These are phyloP conservation scores for Sapria himalayana DNA, from an alignment of 345 rosid species.

Conservation along the genomic window DNA sequence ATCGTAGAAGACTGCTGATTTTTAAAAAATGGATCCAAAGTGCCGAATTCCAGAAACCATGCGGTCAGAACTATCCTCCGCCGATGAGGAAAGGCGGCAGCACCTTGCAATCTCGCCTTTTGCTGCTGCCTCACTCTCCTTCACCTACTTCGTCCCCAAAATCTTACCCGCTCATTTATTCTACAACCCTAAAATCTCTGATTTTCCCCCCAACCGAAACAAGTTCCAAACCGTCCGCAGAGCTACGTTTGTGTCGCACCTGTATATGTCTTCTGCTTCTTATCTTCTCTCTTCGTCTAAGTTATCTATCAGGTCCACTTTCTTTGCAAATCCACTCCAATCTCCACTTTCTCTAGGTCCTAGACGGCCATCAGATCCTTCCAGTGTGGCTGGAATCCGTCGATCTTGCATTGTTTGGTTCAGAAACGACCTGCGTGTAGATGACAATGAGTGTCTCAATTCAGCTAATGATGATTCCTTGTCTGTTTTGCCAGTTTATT, in stretches of 20 bases:
- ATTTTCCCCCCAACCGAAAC: conserved; percentile 27
- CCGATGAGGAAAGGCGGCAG: conserved; percentile 12
- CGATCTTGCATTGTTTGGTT: conserved; percentile 81
- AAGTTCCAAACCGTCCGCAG: conserved; percentile 54
- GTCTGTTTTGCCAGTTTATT: conserved; percentile 80
- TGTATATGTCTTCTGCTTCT: conserved; percentile 31
- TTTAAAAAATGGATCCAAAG: conserved; percentile 34
- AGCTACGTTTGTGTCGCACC: conserved; percentile 32
- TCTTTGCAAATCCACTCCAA: conserved; percentile 64
- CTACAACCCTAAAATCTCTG: conserved; percentile 22
- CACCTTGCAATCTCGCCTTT: conserved; percentile 24
- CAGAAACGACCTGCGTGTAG: conserved; percentile 85
- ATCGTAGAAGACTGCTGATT: no score
- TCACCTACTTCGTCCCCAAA: conserved; percentile 25
- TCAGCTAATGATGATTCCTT: conserved; percentile 65
- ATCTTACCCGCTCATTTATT: conserved; percentile 30
- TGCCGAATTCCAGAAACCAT: conserved; percentile 13
- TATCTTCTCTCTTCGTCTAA: conserved; percentile 14
- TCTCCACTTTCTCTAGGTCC: conserved; percentile 68
- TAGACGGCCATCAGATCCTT: conserved; percentile 77
- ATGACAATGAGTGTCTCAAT: conserved; percentile 76
- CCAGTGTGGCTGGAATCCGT: conserved; percentile 60
- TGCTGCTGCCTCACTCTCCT: conserved; percentile 41
- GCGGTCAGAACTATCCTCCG: conserved; percentile 15
- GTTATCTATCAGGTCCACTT: conserved; percentile 59